Base-by-base conservation (phyloP, 1,284 basidiomycete species). In the Trametes versicolor region DNA sequence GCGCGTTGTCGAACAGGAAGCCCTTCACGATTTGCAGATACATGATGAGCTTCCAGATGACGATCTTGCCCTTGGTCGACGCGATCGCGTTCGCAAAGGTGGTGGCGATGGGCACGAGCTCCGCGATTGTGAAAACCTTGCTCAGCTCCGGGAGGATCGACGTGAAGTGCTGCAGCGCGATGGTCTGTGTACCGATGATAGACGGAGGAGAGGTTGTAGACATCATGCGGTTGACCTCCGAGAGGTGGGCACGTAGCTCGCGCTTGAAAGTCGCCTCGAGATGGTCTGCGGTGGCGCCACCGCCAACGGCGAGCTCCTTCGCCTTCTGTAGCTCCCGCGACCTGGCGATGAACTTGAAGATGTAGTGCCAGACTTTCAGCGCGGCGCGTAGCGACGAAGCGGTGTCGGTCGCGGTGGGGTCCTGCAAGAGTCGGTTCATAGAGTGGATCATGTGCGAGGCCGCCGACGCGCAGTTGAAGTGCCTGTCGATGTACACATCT, bases 311-410 rank as follows among this genome's bases (percentile, higher is more conserved):
- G 32, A 90, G 77, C 61, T 95, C 94, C 69, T 91, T 92, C 6
- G 84, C 82, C 72, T 95, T 93, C 77, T 98, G 96, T 41, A 98
- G 78, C 74, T 97, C 95, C 45, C 96, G 83, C 6, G 95, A 91
- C 25, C 94, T 87, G 9, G 94, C 89, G 71, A 98, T 93, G 78
- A 99, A 95, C 75, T 94, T 94, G 87, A 98, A 95, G 70, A 99
- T 88, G 74, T 97, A 96, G 72, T 96, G 93, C 95, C 96, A 98
- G 23, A 99, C 97, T 77, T 98, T 98, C 71, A 99, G 84, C 15
- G 96, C 92, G 1, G 95, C 89, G 43, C 97, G 90, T 59, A 98
- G 85, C 19, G 87, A 84, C 25, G 91, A 90, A 0, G 92, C 94
- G 3, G 86, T 89, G 36, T 96, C 94, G 12, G 85, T 82, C 8